These are phyloP conservation scores for Sisymbrium altissimum DNA, from an alignment of 345 rosid species.

Conservation along the genomic window DNA sequence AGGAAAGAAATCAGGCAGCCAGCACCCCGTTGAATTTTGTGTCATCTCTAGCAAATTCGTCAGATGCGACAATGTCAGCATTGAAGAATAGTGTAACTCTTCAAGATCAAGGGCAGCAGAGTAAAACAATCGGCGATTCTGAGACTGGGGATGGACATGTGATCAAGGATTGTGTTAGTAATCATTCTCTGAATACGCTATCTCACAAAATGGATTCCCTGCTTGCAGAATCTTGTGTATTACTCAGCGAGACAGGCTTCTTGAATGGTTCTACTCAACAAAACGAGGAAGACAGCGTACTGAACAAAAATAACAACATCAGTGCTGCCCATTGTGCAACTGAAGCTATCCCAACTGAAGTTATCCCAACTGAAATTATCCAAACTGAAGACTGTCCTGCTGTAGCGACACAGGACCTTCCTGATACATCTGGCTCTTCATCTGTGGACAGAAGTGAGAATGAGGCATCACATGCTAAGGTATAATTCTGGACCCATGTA, in stretches of 20 bases:
- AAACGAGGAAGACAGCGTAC: slow-evolving; percentile 33
- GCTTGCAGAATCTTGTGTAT: slow-evolving; percentile 34
- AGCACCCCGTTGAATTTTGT: slow-evolving; percentile 26
- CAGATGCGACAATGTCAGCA: slow-evolving; percentile 36
- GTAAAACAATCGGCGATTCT: slow-evolving; percentile 8
- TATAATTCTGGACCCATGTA: slow-evolving; percentile 24
- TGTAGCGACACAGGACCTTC: slow-evolving; percentile 34
- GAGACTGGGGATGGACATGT: slow-evolving; percentile 32
- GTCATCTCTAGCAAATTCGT: slow-evolving; percentile 37
- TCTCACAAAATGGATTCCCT: slow-evolving; percentile 28
- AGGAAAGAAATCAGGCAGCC: slow-evolving; percentile 22
- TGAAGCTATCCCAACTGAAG: slow-evolving; percentile 32
- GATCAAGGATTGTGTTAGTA: slow-evolving; percentile 18
- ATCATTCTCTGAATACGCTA: slow-evolving; percentile 20
- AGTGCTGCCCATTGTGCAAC: slow-evolving; percentile 29
- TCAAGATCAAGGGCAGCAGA: slow-evolving; percentile 33
- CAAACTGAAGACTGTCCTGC: slow-evolving; percentile 31
- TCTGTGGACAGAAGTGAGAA: slow-evolving; percentile 21
- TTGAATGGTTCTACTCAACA: slow-evolving; percentile 30
- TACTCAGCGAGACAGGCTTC: slow-evolving; percentile 27
- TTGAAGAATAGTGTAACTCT: slow-evolving; percentile 27
- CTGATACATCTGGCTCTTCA: slow-evolving; percentile 35
- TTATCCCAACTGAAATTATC: slow-evolving; percentile 23
- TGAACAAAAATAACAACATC: slow-evolving; percentile 27
- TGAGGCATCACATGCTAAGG: slow-evolving; percentile 41